Conservation (phyloP, 352 stramenopile genomes). For the Phytophthora capsici region DNA sequence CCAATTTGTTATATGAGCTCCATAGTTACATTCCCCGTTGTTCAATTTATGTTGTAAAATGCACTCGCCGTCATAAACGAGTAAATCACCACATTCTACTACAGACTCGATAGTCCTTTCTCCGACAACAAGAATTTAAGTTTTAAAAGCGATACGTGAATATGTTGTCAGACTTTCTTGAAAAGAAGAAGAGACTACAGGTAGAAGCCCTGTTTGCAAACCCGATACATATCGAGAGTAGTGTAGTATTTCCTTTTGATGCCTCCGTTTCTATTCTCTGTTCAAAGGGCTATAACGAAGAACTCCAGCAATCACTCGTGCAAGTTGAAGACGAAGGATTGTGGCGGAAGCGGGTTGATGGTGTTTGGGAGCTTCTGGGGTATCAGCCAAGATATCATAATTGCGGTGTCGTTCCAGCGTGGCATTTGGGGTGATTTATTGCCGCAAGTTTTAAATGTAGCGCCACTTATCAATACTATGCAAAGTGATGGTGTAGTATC, state of each 20-base stretch:
- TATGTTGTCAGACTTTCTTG: slow-evolving; percentile 34
- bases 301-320: slow-evolving; percentile 38
- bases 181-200: slow-evolving; percentile 14
- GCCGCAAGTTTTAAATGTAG: slow-evolving; percentile 14
- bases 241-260: too few relatives aligned
- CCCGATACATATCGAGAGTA: slow-evolving; percentile 29
- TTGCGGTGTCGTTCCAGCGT: slow-evolving; percentile 2
- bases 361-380: slow-evolving; percentile 29
- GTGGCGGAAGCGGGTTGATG: slow-evolving; percentile 21
- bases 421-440: slow-evolving; percentile 24
- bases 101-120: slow-evolving; percentile 4
- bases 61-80: slow-evolving; percentile 37
- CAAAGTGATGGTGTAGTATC: too few relatives aligned
- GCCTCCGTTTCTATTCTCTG: background rate
- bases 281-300: slow-evolving; percentile 23
- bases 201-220: slow-evolving; percentile 22
- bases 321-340: slow-evolving; percentile 41
- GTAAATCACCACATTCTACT: slow-evolving; percentile 7
- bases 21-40: slow-evolving; percentile 23
- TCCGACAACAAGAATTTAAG: slow-evolving; percentile 3
- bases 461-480: slow-evolving; percentile 12
- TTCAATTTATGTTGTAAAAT: slow-evolving; percentile 42
- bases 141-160: slow-evolving; percentile 28
- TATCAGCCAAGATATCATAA: slow-evolving; percentile 19
- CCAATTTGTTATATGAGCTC: slow-evolving; percentile 14